Conservation (phyloP, 2,329 filamentous ascomycete species). For the Trichoderma breve region DNA sequence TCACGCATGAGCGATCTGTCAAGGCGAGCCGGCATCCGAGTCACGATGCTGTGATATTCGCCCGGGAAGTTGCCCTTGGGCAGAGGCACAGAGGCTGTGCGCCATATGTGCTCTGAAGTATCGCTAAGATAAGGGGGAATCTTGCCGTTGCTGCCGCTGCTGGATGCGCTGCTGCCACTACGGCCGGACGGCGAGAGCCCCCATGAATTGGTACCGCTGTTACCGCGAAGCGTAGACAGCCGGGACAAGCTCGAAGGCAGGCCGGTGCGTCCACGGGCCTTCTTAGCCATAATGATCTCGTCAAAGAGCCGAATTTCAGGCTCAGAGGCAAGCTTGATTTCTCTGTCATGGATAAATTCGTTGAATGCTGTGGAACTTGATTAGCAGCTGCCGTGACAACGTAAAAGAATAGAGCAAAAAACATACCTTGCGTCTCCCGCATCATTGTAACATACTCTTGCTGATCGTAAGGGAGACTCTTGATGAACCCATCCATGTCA, state of each 20-base stretch:
- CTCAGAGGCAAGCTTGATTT: constrained; percentile 61
- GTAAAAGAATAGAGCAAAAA: not conserved
- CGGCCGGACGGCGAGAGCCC: constrained; percentile 38
- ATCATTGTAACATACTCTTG: constrained; percentile 64
- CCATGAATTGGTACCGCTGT: constrained; percentile 47
- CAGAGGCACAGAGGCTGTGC: constrained; percentile 60
- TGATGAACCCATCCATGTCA: constrained; percentile 64
- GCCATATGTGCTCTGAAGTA: constrained; percentile 76
- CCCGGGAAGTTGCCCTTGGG: constrained; percentile 61
- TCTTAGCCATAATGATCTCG: constrained; percentile 79
- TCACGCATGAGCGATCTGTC: constrained; percentile 89
- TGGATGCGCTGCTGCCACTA: not conserved
- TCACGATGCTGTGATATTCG: constrained; percentile 60
- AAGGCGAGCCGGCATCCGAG: constrained; percentile 74
- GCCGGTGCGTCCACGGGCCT: constrained; percentile 61
- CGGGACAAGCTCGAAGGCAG: constrained; percentile 64
- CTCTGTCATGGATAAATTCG: constrained; percentile 81
- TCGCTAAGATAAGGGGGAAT: constrained; percentile 65
- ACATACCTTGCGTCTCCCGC: constrained; percentile 64
- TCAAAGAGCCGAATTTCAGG: constrained; percentile 75
- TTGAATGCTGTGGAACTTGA: constrained; percentile 53
- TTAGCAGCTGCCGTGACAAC: not conserved
- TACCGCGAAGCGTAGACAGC: constrained; percentile 58
- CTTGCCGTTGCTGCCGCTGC: constrained; percentile 37
- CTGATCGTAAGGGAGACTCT: constrained; percentile 63